These are phyloP conservation scores for Sisymbrium altissimum DNA, from an alignment of 345 rosid species.

Conservation along the genomic window DNA sequence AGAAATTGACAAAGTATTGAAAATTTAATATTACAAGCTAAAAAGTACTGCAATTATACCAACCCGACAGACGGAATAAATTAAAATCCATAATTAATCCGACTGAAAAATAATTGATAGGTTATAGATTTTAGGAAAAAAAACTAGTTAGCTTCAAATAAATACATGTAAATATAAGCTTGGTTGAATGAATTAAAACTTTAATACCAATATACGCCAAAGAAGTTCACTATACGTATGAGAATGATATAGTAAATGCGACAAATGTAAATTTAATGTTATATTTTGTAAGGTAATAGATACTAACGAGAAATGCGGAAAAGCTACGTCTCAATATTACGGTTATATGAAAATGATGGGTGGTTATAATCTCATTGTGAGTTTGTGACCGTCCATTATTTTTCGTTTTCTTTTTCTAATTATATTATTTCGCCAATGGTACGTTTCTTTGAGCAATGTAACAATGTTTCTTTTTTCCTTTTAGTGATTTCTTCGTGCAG, in stretches of 20 bases:
- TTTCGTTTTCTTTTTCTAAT: neutral
- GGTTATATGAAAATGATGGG: constrained; percentile 30
- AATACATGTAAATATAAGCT: neutral
- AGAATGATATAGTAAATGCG: neutral
- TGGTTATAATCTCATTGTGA: constrained; percentile 15
- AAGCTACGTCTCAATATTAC: constrained; percentile 4
- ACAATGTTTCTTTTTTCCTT: constrained; percentile 9
- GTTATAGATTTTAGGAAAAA: neutral
- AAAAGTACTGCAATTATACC: neutral
- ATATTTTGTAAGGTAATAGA: neutral
- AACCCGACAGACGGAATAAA: neutral
- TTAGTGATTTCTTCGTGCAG: constrained; percentile 3
- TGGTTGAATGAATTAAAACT: neutral
- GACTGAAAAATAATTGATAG: neutral
- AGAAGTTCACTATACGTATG: neutral
- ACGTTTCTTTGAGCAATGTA: constrained; percentile 1
- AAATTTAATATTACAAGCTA: too few species aligned
- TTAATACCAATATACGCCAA: neutral
- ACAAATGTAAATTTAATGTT: constrained; percentile 6
- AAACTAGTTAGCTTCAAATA: neutral
- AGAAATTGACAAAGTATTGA: neutral
- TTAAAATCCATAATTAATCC: neutral
- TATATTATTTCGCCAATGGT: neutral
- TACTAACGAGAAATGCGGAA: neutral
- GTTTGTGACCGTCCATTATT: constrained; percentile 28